Evolutionary conservation across 2,329 filamentous ascomycete genomes (phyloP).

Genomic region (Penicillium vulpinum): DNA sequence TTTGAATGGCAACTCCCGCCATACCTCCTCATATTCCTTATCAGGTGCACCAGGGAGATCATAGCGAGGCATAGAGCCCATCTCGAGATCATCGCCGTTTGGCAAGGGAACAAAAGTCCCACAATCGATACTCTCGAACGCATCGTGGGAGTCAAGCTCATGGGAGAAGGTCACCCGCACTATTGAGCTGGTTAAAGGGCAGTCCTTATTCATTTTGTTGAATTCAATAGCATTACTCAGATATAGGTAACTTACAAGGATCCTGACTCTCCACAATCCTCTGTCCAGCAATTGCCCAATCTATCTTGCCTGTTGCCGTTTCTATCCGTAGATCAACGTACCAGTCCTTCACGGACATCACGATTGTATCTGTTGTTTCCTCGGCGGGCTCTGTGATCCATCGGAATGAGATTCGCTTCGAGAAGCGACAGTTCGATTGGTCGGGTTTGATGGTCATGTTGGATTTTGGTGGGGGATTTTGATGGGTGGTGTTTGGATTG

Average conservation of each 20-base stretch:
- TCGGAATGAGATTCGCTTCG: constrained; percentile 46
- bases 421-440: constrained; percentile 26
- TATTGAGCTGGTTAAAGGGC: constrained; percentile 9
- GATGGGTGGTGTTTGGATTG: not conserved
- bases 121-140: constrained; percentile 37
- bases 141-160: constrained; percentile 40
- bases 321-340: constrained; percentile 48
- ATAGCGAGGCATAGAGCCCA: constrained; percentile 40
- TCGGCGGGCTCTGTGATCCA: constrained; percentile 44
- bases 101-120: constrained; percentile 41
- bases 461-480: no score
- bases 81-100: constrained; percentile 45
- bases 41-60: constrained; percentile 35
- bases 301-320: constrained; percentile 36
- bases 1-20: constrained; percentile 51
- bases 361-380: constrained; percentile 47
- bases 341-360: constrained; percentile 46
- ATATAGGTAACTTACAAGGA: constrained; percentile 31
- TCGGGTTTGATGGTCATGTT: constrained; percentile 13
- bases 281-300: constrained; percentile 49
- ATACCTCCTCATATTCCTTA: constrained; percentile 65
- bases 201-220: not conserved
- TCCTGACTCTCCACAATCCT: constrained; percentile 38
- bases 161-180: constrained; percentile 42
- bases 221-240: no score